Conservation (phyloP, 2,329 filamentous ascomycete genomes). For the Cryphonectria carpinicola region DNA sequence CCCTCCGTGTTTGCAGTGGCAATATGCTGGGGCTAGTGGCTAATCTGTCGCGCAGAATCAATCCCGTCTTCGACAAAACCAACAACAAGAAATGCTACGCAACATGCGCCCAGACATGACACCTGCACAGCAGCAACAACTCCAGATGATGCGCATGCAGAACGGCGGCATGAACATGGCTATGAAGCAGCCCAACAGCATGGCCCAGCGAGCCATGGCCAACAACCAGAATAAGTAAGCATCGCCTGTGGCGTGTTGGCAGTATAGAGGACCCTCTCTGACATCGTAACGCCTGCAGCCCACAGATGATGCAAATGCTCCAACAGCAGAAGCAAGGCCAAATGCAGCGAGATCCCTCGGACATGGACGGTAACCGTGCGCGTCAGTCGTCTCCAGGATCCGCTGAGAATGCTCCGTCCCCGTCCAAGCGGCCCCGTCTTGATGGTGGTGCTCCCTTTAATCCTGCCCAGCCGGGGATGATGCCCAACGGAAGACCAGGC, state of each 20-base stretch:
- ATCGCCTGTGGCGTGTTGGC: neutral
- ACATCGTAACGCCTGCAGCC: conserved; percentile 46
- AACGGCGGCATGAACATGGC: conserved; percentile 64
- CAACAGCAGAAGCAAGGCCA: conserved; percentile 69
- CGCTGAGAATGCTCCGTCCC: conserved; percentile 87
- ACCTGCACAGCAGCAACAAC: conserved; percentile 56
- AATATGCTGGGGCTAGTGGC: conserved; percentile 32
- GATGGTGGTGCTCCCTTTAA: conserved; percentile 75
- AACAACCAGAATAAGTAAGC: conserved; percentile 76
- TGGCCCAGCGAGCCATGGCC: conserved; percentile 77
- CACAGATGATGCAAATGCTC: conserved; percentile 72
- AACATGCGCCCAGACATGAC: conserved; percentile 67
- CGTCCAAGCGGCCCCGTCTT: conserved; percentile 85
- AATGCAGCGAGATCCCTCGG: conserved; percentile 87
- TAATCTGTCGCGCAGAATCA: conserved; percentile 54
- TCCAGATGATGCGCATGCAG: conserved; percentile 71
- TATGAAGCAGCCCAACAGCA: conserved; percentile 62
- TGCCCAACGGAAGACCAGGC: conserved; percentile 70
- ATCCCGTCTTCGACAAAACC: conserved; percentile 73
- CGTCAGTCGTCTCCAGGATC: conserved; percentile 81
- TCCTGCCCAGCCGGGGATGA: conserved; percentile 70
- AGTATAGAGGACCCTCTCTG: neutral
- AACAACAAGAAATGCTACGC: conserved; percentile 77
- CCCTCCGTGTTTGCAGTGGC: conserved; percentile 9
- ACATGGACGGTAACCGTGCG: conserved; percentile 82